Evolutionary conservation across 805 yeast species (phyloP).

Genomic region (Candida broadrunensis): DNA sequence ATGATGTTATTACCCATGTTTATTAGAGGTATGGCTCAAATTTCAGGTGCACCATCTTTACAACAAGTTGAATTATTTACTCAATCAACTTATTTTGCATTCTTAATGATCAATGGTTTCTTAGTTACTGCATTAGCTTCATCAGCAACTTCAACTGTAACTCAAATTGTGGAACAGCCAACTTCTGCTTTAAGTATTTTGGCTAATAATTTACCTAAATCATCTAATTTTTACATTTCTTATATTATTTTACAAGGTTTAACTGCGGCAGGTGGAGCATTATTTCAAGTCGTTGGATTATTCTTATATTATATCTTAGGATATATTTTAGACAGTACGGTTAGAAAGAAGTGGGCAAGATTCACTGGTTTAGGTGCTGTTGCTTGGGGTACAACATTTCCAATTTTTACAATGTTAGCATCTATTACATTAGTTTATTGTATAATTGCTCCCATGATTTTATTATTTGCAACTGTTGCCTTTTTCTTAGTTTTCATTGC

Average conservation of each 20-base stretch:
- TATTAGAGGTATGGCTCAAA: conserved; percentile 65
- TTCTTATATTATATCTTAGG: conserved; percentile 61
- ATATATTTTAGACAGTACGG: conserved; percentile 54
- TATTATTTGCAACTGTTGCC: conserved; percentile 69
- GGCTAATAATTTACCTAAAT: conserved; percentile 67
- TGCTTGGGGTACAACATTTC: conserved; percentile 76
- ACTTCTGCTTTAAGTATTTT: conserved; percentile 53
- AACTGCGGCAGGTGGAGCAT: conserved; percentile 59
- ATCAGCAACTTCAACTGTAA: conserved; percentile 65
- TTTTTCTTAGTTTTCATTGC: conserved; percentile 74
- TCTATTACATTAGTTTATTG: conserved; percentile 67
- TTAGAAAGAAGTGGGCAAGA: conserved; percentile 64
- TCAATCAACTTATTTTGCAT: conserved; percentile 66
- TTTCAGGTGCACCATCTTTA: conserved; percentile 54
- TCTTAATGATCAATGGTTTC: conserved; percentile 70
- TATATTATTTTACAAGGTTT: conserved; percentile 70
- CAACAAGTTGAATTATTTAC: conserved; percentile 63
- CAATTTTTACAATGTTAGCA: conserved; percentile 69
- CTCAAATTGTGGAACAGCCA: conserved; percentile 60
- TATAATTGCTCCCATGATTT: conserved; percentile 77
- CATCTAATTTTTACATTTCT: conserved; percentile 71
- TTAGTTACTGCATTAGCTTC: conserved; percentile 69
- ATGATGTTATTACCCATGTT: conserved; percentile 87
- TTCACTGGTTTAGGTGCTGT: conserved; percentile 51
- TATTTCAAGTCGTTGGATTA: conserved; percentile 60